Evolutionary conservation across 371 early-diverging fungal species (phyloP).

Genomic region (Blakeslea trispora): DNA sequence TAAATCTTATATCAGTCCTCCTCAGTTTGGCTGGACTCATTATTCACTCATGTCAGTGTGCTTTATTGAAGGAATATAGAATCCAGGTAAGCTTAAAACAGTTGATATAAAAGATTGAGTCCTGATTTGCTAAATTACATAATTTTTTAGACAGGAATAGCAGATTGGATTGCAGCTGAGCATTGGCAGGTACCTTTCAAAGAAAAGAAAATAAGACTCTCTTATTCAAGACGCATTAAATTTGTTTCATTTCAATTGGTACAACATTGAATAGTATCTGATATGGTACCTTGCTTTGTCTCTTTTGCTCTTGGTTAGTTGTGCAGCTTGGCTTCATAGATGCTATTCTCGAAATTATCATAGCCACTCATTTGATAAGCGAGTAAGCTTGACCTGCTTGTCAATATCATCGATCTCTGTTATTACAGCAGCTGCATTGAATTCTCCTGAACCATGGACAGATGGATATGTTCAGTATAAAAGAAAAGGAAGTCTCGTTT

Average conservation of each 20-base stretch:
- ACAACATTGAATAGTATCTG: conserved; percentile 24
- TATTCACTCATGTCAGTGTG: conserved; percentile 32
- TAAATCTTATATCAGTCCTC: conserved; percentile 14
- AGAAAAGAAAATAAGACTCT: too few species aligned
- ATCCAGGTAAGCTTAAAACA: conserved; percentile 21
- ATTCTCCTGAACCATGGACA: conserved; percentile 41
- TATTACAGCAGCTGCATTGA: conserved; percentile 20
- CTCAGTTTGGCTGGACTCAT: conserved; percentile 25
- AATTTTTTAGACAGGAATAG: conserved; percentile 25
- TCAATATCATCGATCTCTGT: conserved; percentile 22
- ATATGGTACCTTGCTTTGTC: conserved; percentile 35
- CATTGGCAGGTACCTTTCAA: conserved; percentile 40
- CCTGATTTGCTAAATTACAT: not conserved
- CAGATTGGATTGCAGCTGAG: conserved; percentile 34
- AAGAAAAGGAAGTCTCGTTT: conserved; percentile 25
- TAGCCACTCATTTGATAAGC: conserved; percentile 28
- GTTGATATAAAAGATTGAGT: too few species aligned
- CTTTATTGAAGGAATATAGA: conserved; percentile 27
- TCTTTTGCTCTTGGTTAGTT: conserved; percentile 25
- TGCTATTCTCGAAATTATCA: conserved; percentile 22
- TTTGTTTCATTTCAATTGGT: not conserved
- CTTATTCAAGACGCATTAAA: too few species aligned
- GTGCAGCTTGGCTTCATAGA: conserved; percentile 28
- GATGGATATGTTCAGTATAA: conserved; percentile 26
- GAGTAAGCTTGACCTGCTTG: conserved; percentile 21